phyloP scores from a whole-genome alignment of 2,329 filamentous ascomycete genomes.

The Sporothrix dimorphospora region DNA sequence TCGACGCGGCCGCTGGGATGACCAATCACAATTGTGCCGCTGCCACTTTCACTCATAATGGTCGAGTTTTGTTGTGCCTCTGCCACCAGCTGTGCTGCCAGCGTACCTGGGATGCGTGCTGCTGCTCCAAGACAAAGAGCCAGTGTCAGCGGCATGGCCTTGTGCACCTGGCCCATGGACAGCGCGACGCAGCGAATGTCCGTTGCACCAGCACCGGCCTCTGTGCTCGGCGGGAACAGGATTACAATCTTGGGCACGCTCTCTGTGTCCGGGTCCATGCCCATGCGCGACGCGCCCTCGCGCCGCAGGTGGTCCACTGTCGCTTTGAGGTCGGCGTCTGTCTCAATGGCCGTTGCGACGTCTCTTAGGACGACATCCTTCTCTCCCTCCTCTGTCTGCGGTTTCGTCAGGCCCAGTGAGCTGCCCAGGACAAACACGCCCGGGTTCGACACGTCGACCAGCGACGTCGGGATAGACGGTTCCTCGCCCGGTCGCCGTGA shows the following conservation, averaged over 20 bases:
- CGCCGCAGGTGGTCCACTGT: slow-evolving; percentile 45
- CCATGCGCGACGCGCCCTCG: slow-evolving; percentile 46
- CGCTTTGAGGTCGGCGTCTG: slow-evolving; percentile 38
- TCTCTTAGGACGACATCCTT: slow-evolving; percentile 28
- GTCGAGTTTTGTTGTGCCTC: background rate
- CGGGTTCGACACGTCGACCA: slow-evolving; percentile 49
- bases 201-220: slow-evolving; percentile 32
- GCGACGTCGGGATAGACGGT: slow-evolving; percentile 41
- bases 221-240: slow-evolving; percentile 40
- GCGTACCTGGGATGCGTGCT: slow-evolving; percentile 46
- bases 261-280: slow-evolving; percentile 43
- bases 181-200: slow-evolving; percentile 53
- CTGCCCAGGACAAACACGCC: slow-evolving; percentile 46
- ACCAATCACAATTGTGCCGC: slow-evolving; percentile 40
- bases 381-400: background rate
- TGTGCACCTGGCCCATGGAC: slow-evolving; percentile 51
- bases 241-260: slow-evolving; percentile 53
- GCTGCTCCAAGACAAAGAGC: slow-evolving; percentile 48
- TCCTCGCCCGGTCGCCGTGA: slow-evolving; percentile 36
- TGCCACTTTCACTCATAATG: background rate
- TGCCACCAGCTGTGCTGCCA: slow-evolving; percentile 43
- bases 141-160: slow-evolving; percentile 48
- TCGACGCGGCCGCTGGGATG: slow-evolving; percentile 54
- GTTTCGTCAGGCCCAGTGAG: slow-evolving; percentile 38
- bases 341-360: slow-evolving; percentile 40